Evolutionary conservation across 2,329 filamentous ascomycete genomes (phyloP).

Genomic region (Phialocephala sp.): DNA sequence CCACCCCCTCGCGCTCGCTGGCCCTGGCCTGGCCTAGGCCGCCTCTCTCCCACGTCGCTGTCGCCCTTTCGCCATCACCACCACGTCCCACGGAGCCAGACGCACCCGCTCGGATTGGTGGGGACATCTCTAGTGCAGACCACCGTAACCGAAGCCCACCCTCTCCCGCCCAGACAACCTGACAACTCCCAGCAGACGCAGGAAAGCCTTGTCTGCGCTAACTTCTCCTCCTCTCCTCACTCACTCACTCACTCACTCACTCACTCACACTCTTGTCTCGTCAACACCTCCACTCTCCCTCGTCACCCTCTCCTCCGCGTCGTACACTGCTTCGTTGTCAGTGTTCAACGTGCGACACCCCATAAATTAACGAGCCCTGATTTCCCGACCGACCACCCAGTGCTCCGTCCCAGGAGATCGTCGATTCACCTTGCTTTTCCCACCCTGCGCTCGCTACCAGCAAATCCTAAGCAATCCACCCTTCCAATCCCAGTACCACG

Average conservation of each 20-base stretch:
- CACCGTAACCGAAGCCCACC: too few relatives aligned
- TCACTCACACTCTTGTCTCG: not conserved
- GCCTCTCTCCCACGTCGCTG: too few relatives aligned
- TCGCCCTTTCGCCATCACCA: too few relatives aligned
- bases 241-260: not conserved
- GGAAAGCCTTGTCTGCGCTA: not conserved
- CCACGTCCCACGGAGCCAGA: too few relatives aligned
- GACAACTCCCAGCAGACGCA: not conserved
- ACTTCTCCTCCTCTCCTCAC: not conserved
- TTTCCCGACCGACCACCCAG: not conserved
- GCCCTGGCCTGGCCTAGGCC: too few relatives aligned
- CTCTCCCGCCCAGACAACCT: too few relatives aligned
- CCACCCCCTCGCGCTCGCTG: too few relatives aligned
- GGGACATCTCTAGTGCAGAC: too few relatives aligned
- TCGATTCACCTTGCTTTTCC: constrained; percentile 2
- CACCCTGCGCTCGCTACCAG: constrained; percentile 9
- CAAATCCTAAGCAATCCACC: not conserved
- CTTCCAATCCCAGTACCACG: constrained; percentile 15
- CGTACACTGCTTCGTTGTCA: constrained; percentile 13
- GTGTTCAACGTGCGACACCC: constrained; percentile 6
- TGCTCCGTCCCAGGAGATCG: not conserved
- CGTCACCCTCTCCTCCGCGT: constrained; percentile 3
- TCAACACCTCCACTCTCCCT: constrained; percentile 1
- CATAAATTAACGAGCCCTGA: not conserved
- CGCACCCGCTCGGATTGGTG: too few relatives aligned